Evolutionary conservation across 495 filamentous ascomycete species (phyloP).

Genomic region (Penicillium turbatum): DNA sequence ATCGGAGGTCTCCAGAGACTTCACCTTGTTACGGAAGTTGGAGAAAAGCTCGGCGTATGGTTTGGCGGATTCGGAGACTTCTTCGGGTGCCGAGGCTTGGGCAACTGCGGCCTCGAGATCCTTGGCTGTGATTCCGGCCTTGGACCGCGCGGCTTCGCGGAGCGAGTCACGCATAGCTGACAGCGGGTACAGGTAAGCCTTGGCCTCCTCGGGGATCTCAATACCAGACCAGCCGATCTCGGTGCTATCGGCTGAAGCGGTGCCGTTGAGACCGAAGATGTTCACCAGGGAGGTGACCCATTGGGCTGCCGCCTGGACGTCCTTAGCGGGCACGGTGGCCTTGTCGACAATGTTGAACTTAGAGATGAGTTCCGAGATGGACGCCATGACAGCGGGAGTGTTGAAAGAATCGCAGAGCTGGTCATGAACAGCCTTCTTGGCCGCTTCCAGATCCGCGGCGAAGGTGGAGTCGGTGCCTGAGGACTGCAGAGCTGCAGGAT

Average conservation of each 20-base stretch:
- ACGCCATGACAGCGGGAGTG: conserved; percentile 70
- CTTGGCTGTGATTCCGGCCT: conserved; percentile 30
- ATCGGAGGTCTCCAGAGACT: conserved; percentile 43
- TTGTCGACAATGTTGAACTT: conserved; percentile 68
- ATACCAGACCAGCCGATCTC: conserved; percentile 82
- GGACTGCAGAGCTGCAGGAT: conserved; percentile 38
- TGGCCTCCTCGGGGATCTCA: conserved; percentile 54
- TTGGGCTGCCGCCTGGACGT: conserved; percentile 57
- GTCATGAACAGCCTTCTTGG: conserved; percentile 59
- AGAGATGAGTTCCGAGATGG: conserved; percentile 69
- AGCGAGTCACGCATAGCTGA: conserved; percentile 66
- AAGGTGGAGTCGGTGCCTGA: conserved; percentile 31
- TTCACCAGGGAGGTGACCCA: conserved; percentile 83
- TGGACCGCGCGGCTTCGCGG: conserved; percentile 50
- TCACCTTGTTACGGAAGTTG: conserved; percentile 39
- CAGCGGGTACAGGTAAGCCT: conserved; percentile 61
- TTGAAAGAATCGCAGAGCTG: conserved; percentile 87
- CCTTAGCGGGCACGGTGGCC: conserved; percentile 46
- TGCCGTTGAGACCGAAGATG: conserved; percentile 77
- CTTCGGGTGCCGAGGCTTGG: conserved; percentile 16
- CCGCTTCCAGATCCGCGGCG: conserved; percentile 49
- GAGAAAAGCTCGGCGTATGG: conserved; percentile 37
- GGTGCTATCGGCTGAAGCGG: conserved; percentile 49
- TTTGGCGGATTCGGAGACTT: conserved; percentile 27
- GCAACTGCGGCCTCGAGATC: conserved; percentile 34